Evolutionary conservation across 2,329 filamentous ascomycete species (phyloP), one percentile per base, ranked within the genome.

Genomic region (Didymella lethalis): DNA sequence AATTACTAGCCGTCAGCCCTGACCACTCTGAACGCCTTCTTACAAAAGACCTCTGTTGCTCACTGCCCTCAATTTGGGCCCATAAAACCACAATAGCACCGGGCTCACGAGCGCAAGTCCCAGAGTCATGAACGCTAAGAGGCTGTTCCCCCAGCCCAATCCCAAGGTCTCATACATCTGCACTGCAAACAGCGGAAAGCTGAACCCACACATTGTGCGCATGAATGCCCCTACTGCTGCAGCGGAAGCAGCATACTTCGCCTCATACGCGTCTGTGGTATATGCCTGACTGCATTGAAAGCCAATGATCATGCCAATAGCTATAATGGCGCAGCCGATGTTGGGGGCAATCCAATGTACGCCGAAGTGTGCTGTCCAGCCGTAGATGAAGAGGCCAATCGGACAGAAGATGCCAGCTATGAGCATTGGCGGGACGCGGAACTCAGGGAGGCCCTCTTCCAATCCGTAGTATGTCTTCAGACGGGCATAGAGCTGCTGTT

Each of bases 261-360:
- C 83, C 84, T 11, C 87, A 64, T 84, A 89, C 5, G 83, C 81
- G 56, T 90, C 88, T 34, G 89, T 84, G 1, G 89, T 81, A 63
- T 91, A 91, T 14, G 85, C 85, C 54, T 85, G 82, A 43, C 85
- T 82, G 31, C 84, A 84, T 70, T 85, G 84, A 61, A 87, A 89
- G 0, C 83, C 73, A 0, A 81, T 78, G 78, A 87, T 84, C 14
- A 73, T 60, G 14, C 78, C 79, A 7, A 77, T 59, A 0, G 83
- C 83, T 3, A 85, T 76, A 1, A 86, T 66, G 1, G 72, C 68
- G 0, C 81, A 84, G 0, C 84, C 85, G 4, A 86, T 64, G 57
- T 85, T 80, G 3, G 85, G 84, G 1, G 79, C 80, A 20, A 87
- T 82, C 83, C 83, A 88, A 57, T 86, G 84, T 2, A 83, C 77